Percentiles rank a stretch among this genome's conserved stretches.
Evolutionary conservation across 371 early-diverging fungal species (phyloP).

Genomic region (Mortierella sp.): DNA sequence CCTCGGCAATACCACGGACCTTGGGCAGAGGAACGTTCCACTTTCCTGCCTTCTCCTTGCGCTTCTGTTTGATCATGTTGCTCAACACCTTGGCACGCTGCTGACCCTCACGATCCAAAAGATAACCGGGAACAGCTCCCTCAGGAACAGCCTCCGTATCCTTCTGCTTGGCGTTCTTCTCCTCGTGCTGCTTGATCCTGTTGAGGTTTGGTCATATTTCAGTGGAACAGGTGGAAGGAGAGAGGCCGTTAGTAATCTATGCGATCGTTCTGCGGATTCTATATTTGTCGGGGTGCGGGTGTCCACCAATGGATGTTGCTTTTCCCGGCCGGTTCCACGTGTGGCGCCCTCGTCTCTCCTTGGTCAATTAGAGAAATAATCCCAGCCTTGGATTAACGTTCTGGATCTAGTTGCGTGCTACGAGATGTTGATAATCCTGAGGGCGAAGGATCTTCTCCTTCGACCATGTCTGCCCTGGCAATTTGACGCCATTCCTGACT

Average conservation of each 20-base stretch:
- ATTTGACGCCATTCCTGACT: background rate
- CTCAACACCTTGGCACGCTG: conserved; percentile 96
- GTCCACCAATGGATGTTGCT: background rate
- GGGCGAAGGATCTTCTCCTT: background rate
- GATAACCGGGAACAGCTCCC: conserved; percentile 98
- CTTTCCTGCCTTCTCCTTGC: conserved; percentile 99
- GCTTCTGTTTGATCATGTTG: conserved; percentile 99
- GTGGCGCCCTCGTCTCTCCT: background rate
- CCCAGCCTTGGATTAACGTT: background rate
- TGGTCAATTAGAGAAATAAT: background rate
- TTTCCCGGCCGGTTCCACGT: background rate
- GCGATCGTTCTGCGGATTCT: background rate
- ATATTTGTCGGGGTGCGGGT: background rate
- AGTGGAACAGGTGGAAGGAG: background rate
- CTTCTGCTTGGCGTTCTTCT: conserved; percentile 93
- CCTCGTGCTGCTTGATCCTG: conserved; percentile 96
- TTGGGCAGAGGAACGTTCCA: conserved; percentile 99
- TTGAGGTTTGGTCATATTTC: background rate
- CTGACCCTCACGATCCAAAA: conserved; percentile 99
- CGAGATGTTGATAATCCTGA: background rate
- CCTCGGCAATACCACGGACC: conserved; percentile 99
- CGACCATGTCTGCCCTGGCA: background rate
- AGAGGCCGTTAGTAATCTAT: background rate
- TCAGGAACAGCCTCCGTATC: conserved; percentile 91
- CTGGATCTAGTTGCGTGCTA: background rate